Evolutionary conservation across 75 land plant genomes (phyloP).

Genomic region (Ceratopteris richardii): DNA sequence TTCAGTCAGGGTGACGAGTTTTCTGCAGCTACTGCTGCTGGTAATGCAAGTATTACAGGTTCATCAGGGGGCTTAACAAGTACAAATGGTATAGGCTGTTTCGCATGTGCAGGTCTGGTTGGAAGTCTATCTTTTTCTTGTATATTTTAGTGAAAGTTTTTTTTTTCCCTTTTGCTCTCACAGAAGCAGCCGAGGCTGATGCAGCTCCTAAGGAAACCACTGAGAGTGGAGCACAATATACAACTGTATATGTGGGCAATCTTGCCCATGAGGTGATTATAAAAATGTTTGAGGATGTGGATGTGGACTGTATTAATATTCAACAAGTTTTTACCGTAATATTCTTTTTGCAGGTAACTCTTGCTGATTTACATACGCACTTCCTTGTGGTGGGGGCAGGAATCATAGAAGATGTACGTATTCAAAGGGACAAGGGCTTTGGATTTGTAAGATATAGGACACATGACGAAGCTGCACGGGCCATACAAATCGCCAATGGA

Average conservation of each 20-base stretch:
- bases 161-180: too few relatives aligned
- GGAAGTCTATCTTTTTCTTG: too few relatives aligned
- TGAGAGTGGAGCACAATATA: constrained; percentile 85
- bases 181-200: constrained; percentile 22
- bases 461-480: constrained; percentile 89
- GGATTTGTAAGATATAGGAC: constrained; percentile 93
- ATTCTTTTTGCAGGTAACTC: constrained; percentile 53
- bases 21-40: background rate
- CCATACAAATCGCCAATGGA: constrained; percentile 85
- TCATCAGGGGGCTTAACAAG: too few relatives aligned
- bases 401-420: constrained; percentile 82
- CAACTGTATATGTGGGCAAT: constrained; percentile 98
- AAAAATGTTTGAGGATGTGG: too few relatives aligned
- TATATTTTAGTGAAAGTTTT: too few relatives aligned
- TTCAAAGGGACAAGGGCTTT: constrained; percentile 94
- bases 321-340: too few relatives aligned
- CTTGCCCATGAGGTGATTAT: constrained; percentile 80
- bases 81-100: too few relatives aligned
- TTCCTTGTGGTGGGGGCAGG: constrained; percentile 87
- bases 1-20: constrained; percentile 37
- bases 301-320: too few relatives aligned
- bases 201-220: constrained; percentile 50
- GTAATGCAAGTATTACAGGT: too few relatives aligned
- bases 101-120: too few relatives aligned
- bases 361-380: constrained; percentile 76